These are phyloP conservation scores for Mortierella sp. DNA, from an alignment of 371 early-diverging fungal genomes.

Conservation along the genomic window DNA sequence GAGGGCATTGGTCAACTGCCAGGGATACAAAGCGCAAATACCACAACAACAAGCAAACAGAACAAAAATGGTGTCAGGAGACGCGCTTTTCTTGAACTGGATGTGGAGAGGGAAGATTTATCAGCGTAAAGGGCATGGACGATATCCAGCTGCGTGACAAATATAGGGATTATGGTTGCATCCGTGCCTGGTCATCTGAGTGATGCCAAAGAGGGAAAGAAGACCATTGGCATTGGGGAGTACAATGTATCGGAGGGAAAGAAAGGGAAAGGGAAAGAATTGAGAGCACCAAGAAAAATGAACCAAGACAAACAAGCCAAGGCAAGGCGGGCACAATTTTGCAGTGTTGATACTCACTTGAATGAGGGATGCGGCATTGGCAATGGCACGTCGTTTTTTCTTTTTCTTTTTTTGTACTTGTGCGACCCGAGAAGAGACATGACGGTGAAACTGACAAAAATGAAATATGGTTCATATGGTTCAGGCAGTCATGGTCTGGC, in stretches of 20 bases:
- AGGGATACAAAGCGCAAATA: too few species aligned
- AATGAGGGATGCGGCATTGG: too few species aligned
- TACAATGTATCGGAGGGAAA: too few species aligned
- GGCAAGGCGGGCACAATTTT: background rate
- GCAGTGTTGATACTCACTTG: too few species aligned
- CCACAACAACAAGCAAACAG: background rate
- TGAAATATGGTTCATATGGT: background rate
- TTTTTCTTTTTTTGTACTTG: background rate
- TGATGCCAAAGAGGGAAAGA: background rate
- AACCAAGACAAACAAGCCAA: background rate
- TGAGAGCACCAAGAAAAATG: background rate
- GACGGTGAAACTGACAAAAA: background rate
- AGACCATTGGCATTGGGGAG: background rate
- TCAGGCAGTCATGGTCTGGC: background rate
- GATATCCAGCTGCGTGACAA: background rate
- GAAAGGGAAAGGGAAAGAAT: background rate
- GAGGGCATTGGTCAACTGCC: background rate
- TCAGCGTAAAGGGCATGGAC: background rate
- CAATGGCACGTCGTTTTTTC: too few species aligned
- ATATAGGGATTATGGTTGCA: background rate
- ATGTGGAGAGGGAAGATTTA: background rate
- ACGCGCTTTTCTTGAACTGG: background rate
- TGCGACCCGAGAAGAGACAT: background rate
- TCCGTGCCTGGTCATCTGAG: background rate
- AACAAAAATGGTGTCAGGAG: background rate